phyloP scores from a whole-genome alignment of 176 grass and related monocot species.

The Ensete ventricosum region DNA sequence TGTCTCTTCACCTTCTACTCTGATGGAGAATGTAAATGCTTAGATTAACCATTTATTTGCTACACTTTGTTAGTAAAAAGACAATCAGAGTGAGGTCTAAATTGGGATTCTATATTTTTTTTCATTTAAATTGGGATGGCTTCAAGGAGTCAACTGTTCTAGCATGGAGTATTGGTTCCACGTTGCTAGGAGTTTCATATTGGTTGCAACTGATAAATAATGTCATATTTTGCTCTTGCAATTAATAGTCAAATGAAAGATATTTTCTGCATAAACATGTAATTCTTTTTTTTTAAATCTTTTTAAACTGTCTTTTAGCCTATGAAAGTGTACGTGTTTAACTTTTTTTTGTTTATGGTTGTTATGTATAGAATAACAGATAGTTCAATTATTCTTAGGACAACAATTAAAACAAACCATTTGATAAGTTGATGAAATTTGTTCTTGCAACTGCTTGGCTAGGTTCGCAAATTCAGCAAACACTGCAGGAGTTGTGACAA shows the following conservation, averaged over 20 bases:
- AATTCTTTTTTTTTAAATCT: neutral
- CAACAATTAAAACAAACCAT: no score
- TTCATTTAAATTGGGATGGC: neutral
- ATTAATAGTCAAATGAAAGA: neutral
- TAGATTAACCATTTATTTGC: no score
- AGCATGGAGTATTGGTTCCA: neutral
- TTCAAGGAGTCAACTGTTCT: neutral
- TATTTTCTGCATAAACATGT: neutral
- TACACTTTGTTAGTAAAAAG: neutral
- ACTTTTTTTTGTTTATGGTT: no score
- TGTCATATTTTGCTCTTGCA: neutral
- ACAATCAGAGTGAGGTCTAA: neutral
- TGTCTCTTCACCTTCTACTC: no score
- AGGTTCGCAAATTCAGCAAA: conserved; percentile 20
- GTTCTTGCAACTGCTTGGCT: neutral
- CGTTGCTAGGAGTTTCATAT: neutral
- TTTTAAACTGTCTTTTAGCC: neutral
- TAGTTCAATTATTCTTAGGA: no score
- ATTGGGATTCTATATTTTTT: neutral
- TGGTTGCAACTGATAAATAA: neutral
- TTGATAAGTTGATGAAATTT: neutral
- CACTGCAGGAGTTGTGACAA: conserved; percentile 27
- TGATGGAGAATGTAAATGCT: no score
- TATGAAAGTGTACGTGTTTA: neutral
- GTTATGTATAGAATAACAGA: no score